phyloP scores from a whole-genome alignment of 1,284 basidiomycete species.

The Volvariella surrecta region DNA sequence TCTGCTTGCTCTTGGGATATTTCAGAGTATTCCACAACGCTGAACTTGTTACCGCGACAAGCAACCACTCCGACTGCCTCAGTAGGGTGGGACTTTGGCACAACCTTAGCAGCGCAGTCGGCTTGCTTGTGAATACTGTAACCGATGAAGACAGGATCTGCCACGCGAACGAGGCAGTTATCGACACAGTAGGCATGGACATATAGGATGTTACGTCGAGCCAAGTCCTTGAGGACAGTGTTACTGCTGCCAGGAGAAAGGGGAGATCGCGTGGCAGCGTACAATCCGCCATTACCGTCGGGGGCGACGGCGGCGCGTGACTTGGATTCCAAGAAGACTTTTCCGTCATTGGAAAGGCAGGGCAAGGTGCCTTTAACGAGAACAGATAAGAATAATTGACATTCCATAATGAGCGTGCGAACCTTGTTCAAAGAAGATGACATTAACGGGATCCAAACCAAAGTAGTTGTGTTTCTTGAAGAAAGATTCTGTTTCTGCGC shows the following conservation, averaged over 20 bases:
- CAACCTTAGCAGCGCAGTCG: constrained; percentile 94
- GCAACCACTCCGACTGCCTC: constrained; percentile 97
- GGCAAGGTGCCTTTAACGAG: constrained; percentile 76
- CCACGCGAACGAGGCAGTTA: constrained; percentile 97
- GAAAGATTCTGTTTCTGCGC: constrained; percentile 80
- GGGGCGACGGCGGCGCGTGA: constrained; percentile 87
- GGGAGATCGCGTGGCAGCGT: constrained; percentile 84
- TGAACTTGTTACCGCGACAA: constrained; percentile 71
- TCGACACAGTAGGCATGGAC: constrained; percentile 97
- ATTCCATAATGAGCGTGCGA: constrained; percentile 16
- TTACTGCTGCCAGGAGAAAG: constrained; percentile 53
- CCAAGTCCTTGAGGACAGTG: constrained; percentile 83
- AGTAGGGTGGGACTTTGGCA: constrained; percentile 79
- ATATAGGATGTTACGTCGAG: constrained; percentile 73
- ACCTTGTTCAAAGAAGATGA: constrained; percentile 98
- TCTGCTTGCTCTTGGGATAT: constrained; percentile 85
- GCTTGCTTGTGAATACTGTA: constrained; percentile 83
- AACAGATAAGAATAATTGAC: constrained; percentile 10
- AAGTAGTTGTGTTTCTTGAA: constrained; percentile 80
- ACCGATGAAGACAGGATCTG: constrained; percentile 95
- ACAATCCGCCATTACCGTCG: constrained; percentile 96
- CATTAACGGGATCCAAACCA: constrained; percentile 73
- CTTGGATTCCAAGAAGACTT: constrained; percentile 80
- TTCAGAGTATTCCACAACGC: constrained; percentile 97
- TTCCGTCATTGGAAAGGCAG: constrained; percentile 90